phyloP scores from a whole-genome alignment of 2,329 filamentous ascomycete species.

The Ceratocystis alfenasii region DNA sequence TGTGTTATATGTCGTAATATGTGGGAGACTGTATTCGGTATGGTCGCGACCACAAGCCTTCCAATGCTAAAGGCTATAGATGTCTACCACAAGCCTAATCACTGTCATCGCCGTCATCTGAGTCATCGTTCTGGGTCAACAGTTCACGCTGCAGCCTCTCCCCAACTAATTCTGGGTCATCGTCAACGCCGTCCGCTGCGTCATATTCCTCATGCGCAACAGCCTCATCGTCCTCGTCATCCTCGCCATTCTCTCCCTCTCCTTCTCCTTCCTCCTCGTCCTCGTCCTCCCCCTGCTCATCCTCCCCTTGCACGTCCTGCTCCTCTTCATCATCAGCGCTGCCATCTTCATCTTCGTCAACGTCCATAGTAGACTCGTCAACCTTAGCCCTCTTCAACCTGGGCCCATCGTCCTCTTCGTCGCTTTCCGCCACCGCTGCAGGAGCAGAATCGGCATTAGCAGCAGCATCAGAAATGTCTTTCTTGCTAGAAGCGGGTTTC shows the following conservation, averaged over 20 bases:
- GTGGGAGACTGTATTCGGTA: neutral
- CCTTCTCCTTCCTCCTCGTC: conserved; percentile 30
- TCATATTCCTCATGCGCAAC: too few relatives aligned
- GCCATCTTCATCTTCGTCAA: conserved; percentile 32
- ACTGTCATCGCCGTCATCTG: conserved; percentile 48
- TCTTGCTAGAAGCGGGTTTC: conserved; percentile 53
- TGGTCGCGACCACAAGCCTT: too few relatives aligned
- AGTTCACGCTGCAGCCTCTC: conserved; percentile 43
- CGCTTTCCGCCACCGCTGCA: conserved; percentile 27
- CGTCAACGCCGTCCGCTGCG: conserved; percentile 32
- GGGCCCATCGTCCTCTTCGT: conserved; percentile 30
- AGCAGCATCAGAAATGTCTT: conserved; percentile 39
- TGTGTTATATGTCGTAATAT: neutral
- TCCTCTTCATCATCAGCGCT: conserved; percentile 40
- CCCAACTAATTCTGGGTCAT: conserved; percentile 35
- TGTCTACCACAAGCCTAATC: conserved; percentile 31
- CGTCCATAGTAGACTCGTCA: conserved; percentile 31
- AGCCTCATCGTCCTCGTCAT: conserved; percentile 35
- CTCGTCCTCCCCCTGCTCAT: conserved; percentile 29
- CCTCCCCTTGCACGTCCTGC: conserved; percentile 31
- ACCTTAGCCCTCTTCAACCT: conserved; percentile 36
- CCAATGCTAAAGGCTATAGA: neutral
- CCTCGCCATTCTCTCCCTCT: conserved; percentile 34
- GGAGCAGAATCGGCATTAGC: conserved; percentile 30
- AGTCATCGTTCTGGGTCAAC: conserved; percentile 48